These are phyloP conservation scores for Macaranga tanarius DNA, from an alignment of 441 rosid genomes.

Conservation along the genomic window DNA sequence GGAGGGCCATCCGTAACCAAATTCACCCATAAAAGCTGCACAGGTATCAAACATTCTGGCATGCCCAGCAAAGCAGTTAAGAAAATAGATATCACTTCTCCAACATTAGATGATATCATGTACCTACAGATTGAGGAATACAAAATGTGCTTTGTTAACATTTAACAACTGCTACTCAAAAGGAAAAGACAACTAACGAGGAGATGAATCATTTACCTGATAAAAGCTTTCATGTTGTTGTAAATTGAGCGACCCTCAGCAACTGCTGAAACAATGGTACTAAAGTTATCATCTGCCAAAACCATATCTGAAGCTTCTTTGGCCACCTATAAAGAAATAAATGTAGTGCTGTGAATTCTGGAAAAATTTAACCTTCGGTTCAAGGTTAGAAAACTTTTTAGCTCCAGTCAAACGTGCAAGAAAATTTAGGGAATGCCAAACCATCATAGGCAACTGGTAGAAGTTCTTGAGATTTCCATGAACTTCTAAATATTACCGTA, in stretches of 20 bases:
- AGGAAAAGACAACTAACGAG: conserved; percentile 4
- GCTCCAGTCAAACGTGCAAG: neutral
- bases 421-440: neutral
- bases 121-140: conserved; percentile 49
- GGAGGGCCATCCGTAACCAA: conserved; percentile 91
- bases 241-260: conserved; percentile 92
- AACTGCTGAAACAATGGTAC: conserved; percentile 74
- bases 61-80: conserved; percentile 80
- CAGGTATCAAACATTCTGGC: conserved; percentile 88
- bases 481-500: neutral
- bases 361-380: neutral
- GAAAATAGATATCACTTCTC: conserved; percentile 86
- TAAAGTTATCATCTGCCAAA: conserved; percentile 86
- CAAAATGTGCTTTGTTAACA: neutral
- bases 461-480: neutral
- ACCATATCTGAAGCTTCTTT: conserved; percentile 98
- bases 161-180: neutral
- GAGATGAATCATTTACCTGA: conserved; percentile 41
- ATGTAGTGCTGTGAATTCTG: neutral
- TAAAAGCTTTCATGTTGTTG: conserved; percentile 89
- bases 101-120: conserved; percentile 95
- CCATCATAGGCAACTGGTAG: neutral
- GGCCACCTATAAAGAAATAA: conserved; percentile 55
- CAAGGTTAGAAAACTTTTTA: neutral
- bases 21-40: conserved; percentile 95